A percentile compares a stretch with the other conserved stretches of the same genome.
Evolutionary conservation across 179 eudicot species (phyloP).

Genomic region (Beta corolliflora): DNA sequence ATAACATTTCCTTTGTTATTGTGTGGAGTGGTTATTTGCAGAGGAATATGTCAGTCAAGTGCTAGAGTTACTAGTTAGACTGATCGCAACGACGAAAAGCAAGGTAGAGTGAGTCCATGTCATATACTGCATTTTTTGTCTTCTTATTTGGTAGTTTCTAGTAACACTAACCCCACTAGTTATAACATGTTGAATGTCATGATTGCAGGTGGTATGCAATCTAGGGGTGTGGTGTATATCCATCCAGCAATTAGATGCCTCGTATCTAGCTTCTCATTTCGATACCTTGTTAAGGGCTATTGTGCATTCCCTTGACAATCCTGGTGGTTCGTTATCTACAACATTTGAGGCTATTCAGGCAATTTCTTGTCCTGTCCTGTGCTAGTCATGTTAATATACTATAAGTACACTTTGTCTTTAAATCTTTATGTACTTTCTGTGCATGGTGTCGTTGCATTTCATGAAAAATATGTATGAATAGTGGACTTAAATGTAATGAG

Average conservation of each 20-base stretch:
- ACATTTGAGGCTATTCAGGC: constrained; percentile 89
- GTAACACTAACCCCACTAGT: no score
- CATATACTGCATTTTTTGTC: background rate
- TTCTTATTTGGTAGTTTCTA: background rate
- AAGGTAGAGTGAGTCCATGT: constrained; percentile 46
- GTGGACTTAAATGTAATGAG: background rate
- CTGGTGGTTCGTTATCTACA: constrained; percentile 75
- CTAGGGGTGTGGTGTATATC: constrained; percentile 91
- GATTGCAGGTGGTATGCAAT: constrained; percentile 70
- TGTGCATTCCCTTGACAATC: constrained; percentile 82
- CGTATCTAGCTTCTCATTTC: constrained; percentile 47
- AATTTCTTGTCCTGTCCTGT: constrained; percentile 11
- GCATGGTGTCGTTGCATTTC: background rate
- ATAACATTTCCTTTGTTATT: constrained; percentile 4
- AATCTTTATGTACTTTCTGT: no score
- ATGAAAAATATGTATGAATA: background rate
- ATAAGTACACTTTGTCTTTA: background rate
- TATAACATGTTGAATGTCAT: constrained; percentile 27
- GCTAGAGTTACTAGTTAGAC: constrained; percentile 51
- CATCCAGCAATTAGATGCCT: constrained; percentile 63
- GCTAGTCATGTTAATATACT: background rate
- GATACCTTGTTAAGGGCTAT: constrained; percentile 64
- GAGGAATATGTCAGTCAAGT: constrained; percentile 48
- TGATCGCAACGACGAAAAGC: constrained; percentile 55
- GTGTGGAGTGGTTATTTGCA: constrained; percentile 27